Evolutionary conservation across 352 stramenopile species (phyloP).

Genomic region (Blastocystis sp.): DNA sequence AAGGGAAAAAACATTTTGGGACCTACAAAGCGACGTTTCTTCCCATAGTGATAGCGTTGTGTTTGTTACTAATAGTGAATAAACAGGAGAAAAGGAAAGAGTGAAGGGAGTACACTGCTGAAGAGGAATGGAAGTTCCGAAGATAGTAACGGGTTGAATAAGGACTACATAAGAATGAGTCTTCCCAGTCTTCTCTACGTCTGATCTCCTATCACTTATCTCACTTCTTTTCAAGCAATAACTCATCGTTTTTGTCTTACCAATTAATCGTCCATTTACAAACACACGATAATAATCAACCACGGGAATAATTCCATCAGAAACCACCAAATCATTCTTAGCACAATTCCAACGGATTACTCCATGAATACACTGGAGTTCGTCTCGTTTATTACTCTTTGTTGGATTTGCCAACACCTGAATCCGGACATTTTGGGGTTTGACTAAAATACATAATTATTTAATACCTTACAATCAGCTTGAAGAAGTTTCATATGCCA

Average conservation of each 20-base stretch:
- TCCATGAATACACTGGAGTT: background rate
- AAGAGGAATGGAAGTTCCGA: conserved; percentile 8
- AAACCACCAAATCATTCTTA: background rate
- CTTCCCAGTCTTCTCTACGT: background rate
- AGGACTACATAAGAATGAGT: background rate
- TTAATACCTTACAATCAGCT: background rate
- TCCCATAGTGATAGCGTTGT: background rate
- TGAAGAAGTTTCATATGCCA: background rate
- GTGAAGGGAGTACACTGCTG: background rate
- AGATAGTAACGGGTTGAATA: conserved; percentile 46
- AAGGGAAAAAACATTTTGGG: conserved; percentile 9
- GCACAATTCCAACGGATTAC: background rate
- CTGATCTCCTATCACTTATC: background rate
- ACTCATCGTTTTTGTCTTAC: background rate
- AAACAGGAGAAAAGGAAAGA: background rate
- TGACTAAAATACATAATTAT: background rate
- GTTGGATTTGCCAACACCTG: background rate
- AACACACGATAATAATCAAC: conserved; percentile 35
- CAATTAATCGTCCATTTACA: background rate
- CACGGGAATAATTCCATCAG: background rate
- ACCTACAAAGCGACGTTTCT: conserved; percentile 22
- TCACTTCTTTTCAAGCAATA: conserved; percentile 55
- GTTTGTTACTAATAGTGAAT: background rate
- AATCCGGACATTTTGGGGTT: background rate
- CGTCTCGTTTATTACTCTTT: conserved; percentile 3